Base-by-base conservation (phyloP, 306 rosid genomes). In the Astragalus glycyphyllos region DNA sequence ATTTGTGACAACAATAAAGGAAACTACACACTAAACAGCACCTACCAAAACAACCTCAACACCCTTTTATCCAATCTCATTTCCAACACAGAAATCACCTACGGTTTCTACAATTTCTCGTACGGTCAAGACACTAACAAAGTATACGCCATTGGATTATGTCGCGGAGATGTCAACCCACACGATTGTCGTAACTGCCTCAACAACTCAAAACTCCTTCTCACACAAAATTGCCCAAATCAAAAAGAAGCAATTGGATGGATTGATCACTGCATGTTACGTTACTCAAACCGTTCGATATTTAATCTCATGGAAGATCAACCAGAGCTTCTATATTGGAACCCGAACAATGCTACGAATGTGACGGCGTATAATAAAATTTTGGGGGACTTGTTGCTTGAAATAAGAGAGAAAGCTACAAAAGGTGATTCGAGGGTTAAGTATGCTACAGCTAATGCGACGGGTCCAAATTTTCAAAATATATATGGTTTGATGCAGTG, bases 191-290 rank as follows among this genome's bases (percentile, higher is more conserved):
- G 31, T 0, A 10, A 11, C 56, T 73, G 84, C 60, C 78, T 86
- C 34, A n/a, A 48, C 5, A 26, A 56, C 20, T 58, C 86, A 2
- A 31, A 3, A 5, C 4, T 3, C 1, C 11, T 5, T 11, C 79
- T 86, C 47, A 23, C 29, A 5, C 0, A 11, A n/a, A 6, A 0
- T 2, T 87, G 89, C 57, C 79, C 83, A 4, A 23, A 68, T 42
- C 86, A 77, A 62, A 87, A 80, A 37, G 86, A 76, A 50, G 87
- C 89, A 26, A 55, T 87, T 2, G 38, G 38, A 6, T 64, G 85
- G 79, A 4, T 7, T 38, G 72, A 41, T 0, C 0, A 7, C 0
- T 82, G 83, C 20, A 77, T n/a, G 65, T 15, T 87, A 0, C 75
- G 73, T 37, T 77, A 77, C 55, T 70, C 81, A 0, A 8, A 62